Evolutionary conservation across 2,329 filamentous ascomycete species (phyloP), one percentile per base, ranked within the genome.

Genomic region (Aspergillus alliaceus): DNA sequence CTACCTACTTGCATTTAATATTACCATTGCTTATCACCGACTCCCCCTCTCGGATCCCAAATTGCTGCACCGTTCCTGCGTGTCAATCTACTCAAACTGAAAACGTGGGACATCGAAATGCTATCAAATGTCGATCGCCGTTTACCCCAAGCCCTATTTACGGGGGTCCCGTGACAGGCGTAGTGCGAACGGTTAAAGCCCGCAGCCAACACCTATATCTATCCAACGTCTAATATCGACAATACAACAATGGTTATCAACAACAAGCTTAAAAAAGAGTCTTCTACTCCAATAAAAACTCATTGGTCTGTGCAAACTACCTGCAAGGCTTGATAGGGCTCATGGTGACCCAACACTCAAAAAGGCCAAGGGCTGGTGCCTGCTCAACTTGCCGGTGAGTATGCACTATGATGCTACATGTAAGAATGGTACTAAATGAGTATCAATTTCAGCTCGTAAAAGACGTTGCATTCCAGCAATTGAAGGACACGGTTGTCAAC

Each of bases 401-500:
- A 2, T 25, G 25, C 9, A 47, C 25, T 47, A 25, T 12, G 24
- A 44, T 25, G 14, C 22, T 44, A 9, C 25, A 31, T 11, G 25
- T 31, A 31, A 47, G 27, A 27, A 20, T 29, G 24, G 15, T 12
- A 31, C 24, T 47, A 18, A 47, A 20, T 31, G 44, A 47, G 27
- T n/a, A n/a, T 29, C 15, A 9, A 20, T 20, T 29, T 29, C 25
- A 59, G 57, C 20, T 37, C 57, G 59, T 22, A 65, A 64, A 52
- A 59, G 57, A 52, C 60, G 62, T 12, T 65, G 63, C 35, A 57
- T 60, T 9, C 63, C 62, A 20, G 44, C 49, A 12, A 49, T 24
- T 7, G 34, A 47, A 25, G 56, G 61, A 32, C 44, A 55, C 44
- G 52, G 32, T 15, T 65, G 63, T 34, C 51, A 51, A 31, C 51